Conservation (phyloP, 2,329 filamentous ascomycete species). For the Cladobotryum protrusum region DNA sequence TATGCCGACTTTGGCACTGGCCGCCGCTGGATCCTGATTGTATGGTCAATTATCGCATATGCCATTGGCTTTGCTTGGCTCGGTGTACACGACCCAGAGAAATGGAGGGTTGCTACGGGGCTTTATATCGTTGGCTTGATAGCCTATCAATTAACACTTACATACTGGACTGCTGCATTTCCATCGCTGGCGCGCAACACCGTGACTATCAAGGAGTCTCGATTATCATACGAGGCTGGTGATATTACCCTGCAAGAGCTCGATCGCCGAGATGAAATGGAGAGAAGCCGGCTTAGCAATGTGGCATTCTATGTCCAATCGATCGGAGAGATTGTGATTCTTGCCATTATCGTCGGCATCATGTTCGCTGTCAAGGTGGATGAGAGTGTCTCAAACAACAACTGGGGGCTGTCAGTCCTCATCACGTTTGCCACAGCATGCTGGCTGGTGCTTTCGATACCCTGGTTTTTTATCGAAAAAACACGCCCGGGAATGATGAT, state of each 20-base stretch:
- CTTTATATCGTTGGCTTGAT: constrained; percentile 63
- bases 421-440: constrained; percentile 59
- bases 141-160: constrained; percentile 60
- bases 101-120: constrained; percentile 55
- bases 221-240: constrained; percentile 29
- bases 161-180: constrained; percentile 61
- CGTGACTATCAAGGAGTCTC: constrained; percentile 26
- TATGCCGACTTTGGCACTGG: constrained; percentile 61
- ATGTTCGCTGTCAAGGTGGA: constrained; percentile 57
- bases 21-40: constrained; percentile 52
- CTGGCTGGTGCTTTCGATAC: constrained; percentile 57
- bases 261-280: constrained; percentile 54
- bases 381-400: constrained; percentile 53
- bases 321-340: constrained; percentile 53
- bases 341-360: constrained; percentile 59
- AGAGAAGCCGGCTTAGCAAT: constrained; percentile 58
- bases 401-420: constrained; percentile 58
- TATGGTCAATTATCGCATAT: constrained; percentile 54
- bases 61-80: constrained; percentile 62
- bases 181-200: constrained; percentile 34
- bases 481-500: constrained; percentile 49
- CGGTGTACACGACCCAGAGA: constrained; percentile 51
- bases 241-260: constrained; percentile 54
- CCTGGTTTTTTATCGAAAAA: constrained; percentile 63
- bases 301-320: constrained; percentile 59